Evolutionary conservation across 331 rosid genomes (phyloP).

Genomic region (Rosa hybrid): DNA sequence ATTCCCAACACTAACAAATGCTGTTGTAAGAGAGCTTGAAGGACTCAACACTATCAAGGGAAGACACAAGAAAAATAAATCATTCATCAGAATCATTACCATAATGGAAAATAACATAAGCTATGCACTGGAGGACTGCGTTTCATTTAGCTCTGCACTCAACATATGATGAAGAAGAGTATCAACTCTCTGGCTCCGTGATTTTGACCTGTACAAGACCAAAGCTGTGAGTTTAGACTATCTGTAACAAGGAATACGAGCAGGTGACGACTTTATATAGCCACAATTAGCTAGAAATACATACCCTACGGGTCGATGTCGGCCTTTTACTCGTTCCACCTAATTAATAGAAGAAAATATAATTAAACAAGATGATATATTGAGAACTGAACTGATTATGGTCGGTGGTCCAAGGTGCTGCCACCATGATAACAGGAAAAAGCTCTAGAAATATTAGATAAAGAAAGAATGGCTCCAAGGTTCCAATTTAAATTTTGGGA

Average conservation of each 20-base stretch:
- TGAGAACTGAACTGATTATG: conserved; percentile 9
- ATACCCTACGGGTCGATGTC: conserved; percentile 65
- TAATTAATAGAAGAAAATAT: conserved; percentile 19
- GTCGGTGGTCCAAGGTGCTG: neutral
- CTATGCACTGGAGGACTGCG: conserved; percentile 45
- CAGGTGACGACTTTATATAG: conserved; percentile 6
- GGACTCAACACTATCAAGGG: neutral
- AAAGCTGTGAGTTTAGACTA: conserved; percentile 16
- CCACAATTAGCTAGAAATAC: conserved; percentile 24
- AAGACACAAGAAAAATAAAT: neutral
- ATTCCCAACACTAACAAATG: neutral
- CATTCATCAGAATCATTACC: conserved; percentile 4
- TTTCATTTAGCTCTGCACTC: conserved; percentile 74
- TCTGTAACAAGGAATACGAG: conserved; percentile 13
- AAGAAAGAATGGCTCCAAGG: neutral
- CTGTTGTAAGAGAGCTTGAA: neutral
- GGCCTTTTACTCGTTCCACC: conserved; percentile 39
- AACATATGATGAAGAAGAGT: conserved; percentile 93
- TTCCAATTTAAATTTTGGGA: neutral
- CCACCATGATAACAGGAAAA: neutral
- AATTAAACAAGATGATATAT: conserved; percentile 20
- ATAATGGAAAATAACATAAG: conserved; percentile 9
- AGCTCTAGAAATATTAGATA: neutral
- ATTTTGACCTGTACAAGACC: conserved; percentile 68
- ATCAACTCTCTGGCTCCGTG: conserved; percentile 82